A percentile compares a stretch with the other conserved stretches of the same genome.
Evolutionary conservation across 2,329 filamentous ascomycete species (phyloP).

Genomic region (Nemania sp.): DNA sequence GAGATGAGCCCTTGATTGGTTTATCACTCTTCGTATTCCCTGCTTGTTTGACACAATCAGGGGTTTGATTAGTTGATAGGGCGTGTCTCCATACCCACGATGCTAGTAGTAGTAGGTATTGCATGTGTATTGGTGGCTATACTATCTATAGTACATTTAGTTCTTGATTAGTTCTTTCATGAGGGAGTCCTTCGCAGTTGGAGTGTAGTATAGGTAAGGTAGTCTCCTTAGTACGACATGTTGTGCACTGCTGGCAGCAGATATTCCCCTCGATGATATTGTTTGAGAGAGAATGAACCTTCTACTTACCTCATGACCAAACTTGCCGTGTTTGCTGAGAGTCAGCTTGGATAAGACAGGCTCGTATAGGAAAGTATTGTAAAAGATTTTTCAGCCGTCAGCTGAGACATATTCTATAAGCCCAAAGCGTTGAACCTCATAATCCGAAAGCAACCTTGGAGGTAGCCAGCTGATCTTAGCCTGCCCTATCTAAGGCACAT

Average conservation of each 20-base stretch:
- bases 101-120: too few relatives aligned
- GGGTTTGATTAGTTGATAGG: conserved; percentile 16
- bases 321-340: neutral
- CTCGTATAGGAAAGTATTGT: too few relatives aligned
- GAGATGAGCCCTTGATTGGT: conserved; percentile 19
- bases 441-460: neutral
- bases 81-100: conserved; percentile 16
- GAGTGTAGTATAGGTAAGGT: too few relatives aligned
- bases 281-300: neutral
- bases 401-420: neutral
- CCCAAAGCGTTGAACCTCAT: neutral
- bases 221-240: neutral
- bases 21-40: neutral
- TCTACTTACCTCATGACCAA: too few relatives aligned
- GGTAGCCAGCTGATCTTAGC: conserved; percentile 12
- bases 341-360: conserved; percentile 15
- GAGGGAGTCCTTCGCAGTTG: too few relatives aligned
- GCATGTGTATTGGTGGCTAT: too few relatives aligned
- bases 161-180: too few relatives aligned
- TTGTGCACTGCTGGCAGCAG: neutral
- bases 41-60: conserved; percentile 5
- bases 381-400: conserved; percentile 19
- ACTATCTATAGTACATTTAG: too few relatives aligned
- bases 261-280: neutral
- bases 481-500: conserved; percentile 9